These are phyloP conservation scores for Fusarium albidum DNA, from an alignment of 2,329 filamentous ascomycete genomes.

Conservation along the genomic window DNA sequence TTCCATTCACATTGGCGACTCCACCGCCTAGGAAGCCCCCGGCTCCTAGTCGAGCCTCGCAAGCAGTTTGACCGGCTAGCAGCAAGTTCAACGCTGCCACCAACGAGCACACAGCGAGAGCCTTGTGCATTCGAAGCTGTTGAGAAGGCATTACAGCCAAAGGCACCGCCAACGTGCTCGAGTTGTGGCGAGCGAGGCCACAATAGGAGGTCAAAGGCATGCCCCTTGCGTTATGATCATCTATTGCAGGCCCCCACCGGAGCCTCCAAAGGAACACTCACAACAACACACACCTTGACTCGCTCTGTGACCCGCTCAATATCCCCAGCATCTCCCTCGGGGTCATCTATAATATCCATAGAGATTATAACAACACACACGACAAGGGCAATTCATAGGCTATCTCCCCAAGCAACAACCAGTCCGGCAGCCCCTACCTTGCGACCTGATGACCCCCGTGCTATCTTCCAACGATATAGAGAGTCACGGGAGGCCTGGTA, in stretches of 20 bases:
- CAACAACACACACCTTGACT: conserved; percentile 2
- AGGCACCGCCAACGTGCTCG: not conserved
- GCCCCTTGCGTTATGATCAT: conserved; percentile 14
- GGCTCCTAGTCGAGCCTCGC: conserved; percentile 20
- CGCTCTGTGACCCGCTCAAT: conserved; percentile 1
- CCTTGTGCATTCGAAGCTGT: not conserved
- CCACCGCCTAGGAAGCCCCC: conserved; percentile 1
- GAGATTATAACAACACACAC: conserved; percentile 3
- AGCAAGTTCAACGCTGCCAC: conserved; percentile 10
- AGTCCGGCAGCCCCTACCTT: not conserved
- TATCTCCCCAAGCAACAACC: not conserved
- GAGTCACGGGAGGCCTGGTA: conserved; percentile 1
- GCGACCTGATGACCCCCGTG: not conserved
- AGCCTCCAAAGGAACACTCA: not conserved
- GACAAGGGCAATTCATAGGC: not conserved
- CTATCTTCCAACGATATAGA: conserved; percentile 15
- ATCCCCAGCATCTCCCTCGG: not conserved
- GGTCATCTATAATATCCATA: not conserved
- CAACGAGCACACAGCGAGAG: conserved; percentile 12
- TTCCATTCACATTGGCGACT: conserved; percentile 30
- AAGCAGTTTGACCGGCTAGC: conserved; percentile 9
- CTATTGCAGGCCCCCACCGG: not conserved
- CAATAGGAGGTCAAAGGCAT: conserved; percentile 13
- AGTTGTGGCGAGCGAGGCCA: not conserved
- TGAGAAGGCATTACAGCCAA: not conserved